Percentiles rank a stretch among this genome's conserved stretches.
phyloP scores from a whole-genome alignment of 768 basidiomycete genomes.

The Tephrocybe sp. region DNA sequence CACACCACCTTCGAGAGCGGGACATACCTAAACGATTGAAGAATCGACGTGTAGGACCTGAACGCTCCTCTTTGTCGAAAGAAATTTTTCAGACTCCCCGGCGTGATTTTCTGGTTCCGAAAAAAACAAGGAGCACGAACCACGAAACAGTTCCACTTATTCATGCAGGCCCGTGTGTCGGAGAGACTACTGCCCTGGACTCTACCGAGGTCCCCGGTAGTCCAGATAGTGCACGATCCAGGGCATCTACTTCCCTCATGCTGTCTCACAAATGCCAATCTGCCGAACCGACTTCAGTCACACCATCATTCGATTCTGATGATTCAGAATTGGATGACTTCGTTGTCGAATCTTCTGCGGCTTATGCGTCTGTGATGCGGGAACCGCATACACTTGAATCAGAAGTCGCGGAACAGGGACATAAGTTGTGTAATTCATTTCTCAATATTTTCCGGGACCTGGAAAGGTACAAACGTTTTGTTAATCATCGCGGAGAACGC shows the following conservation, averaged over 20 bases:
- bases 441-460: not conserved
- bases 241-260: no score
- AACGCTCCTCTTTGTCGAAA: not conserved
- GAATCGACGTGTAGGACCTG: not conserved
- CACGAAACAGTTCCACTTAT: no score
- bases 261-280: no score
- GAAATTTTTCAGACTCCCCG: not conserved
- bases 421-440: not conserved
- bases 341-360: not conserved
- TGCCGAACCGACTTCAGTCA: not conserved
- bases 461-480: not conserved
- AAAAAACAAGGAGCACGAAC: not conserved
- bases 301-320: not conserved
- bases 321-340: conserved; percentile 1
- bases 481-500: not conserved
- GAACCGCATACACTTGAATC: not conserved
- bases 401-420: not conserved
- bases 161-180: no score
- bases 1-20: not conserved
- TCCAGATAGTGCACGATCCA: no score
- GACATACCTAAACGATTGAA: not conserved
- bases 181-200: not conserved
- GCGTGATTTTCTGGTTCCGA: not conserved
- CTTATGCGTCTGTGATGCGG: not conserved
- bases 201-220: no score